These are phyloP conservation scores for Umbelopsis sp. DNA, from an alignment of 192 early-diverging fungal genomes.

Conservation along the genomic window DNA sequence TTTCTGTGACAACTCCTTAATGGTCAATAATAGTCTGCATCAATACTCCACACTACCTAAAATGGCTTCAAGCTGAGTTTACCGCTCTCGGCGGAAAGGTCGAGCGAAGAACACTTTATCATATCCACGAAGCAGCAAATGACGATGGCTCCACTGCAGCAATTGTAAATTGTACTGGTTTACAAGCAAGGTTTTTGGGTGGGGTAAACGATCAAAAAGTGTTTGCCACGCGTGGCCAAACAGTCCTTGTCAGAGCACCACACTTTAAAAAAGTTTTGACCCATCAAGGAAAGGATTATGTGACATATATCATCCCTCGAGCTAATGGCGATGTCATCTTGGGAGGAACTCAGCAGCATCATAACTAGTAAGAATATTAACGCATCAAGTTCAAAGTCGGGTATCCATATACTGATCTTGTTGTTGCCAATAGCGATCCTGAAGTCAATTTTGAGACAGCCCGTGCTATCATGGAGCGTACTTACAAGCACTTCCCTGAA, in stretches of 20 bases:
- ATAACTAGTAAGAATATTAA: constrained; percentile 45
- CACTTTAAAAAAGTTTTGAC: constrained; percentile 66
- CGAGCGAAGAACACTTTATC: constrained; percentile 33
- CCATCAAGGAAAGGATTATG: constrained; percentile 35
- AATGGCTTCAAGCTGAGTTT: constrained; percentile 64
- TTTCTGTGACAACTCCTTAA: neutral
- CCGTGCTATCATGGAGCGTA: constrained; percentile 44
- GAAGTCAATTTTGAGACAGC: constrained; percentile 28
- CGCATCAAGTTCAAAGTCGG: neutral
- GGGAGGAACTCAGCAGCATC: constrained; percentile 67
- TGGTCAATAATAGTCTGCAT: constrained; percentile 54
- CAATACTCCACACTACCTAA: constrained; percentile 65
- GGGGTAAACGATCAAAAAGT: constrained; percentile 71
- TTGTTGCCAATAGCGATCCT: constrained; percentile 33
- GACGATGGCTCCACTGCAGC: constrained; percentile 49
- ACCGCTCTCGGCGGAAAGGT: constrained; percentile 56
- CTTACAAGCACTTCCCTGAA: constrained; percentile 50
- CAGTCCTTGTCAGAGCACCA: constrained; percentile 71
- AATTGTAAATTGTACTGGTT: constrained; percentile 84
- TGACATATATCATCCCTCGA: constrained; percentile 86
- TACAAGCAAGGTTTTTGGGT: constrained; percentile 61
- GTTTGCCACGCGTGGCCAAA: constrained; percentile 78
- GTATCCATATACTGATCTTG: neutral
- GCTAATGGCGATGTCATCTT: constrained; percentile 75
- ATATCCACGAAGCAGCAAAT: constrained; percentile 48